Percentiles rank a stretch among this genome's conserved stretches.
Evolutionary conservation across 2,329 filamentous ascomycete species (phyloP).

Genomic region (Ilyonectria mors-panacis): DNA sequence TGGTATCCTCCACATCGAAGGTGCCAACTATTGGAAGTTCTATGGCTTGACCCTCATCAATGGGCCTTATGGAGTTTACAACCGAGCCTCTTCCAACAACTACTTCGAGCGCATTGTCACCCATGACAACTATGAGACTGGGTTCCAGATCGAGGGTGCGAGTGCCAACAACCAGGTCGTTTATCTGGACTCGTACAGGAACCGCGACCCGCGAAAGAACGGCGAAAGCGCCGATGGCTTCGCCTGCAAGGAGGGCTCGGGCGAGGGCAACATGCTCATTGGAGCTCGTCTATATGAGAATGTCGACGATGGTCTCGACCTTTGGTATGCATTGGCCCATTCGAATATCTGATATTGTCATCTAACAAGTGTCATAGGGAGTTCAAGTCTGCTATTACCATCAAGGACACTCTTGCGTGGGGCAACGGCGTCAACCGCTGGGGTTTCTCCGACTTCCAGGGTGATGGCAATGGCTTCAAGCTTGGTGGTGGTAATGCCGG

Average conservation of each 20-base stretch:
- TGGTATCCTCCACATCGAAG: conserved; percentile 62
- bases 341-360: too few species aligned
- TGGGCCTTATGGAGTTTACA: conserved; percentile 54
- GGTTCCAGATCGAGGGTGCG: conserved; percentile 53
- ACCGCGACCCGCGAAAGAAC: conserved; percentile 64
- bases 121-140: conserved; percentile 55
- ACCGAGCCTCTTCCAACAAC: conserved; percentile 52
- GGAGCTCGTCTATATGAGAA: conserved; percentile 57
- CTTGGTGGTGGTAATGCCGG: conserved; percentile 57
- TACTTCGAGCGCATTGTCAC: conserved; percentile 53
- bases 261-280: conserved; percentile 61
- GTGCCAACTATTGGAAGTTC: conserved; percentile 61
- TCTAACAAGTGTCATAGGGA: conserved; percentile 27
- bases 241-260: conserved; percentile 62
- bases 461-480: conserved; percentile 66
- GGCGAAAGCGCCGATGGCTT: conserved; percentile 67
- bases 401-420: conserved; percentile 62
- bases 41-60: conserved; percentile 52
- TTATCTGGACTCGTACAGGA: conserved; percentile 59
- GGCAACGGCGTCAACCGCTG: conserved; percentile 63
- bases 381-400: conserved; percentile 59
- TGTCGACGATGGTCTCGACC: conserved; percentile 61
- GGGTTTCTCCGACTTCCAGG: conserved; percentile 59
- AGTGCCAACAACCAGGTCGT: conserved; percentile 55
- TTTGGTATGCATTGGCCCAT: conserved; percentile 34